Evolutionary conservation across 345 rosid species (phyloP), one percentile per base, ranked within the genome.

Genomic region (Eucalyptus marginata): DNA sequence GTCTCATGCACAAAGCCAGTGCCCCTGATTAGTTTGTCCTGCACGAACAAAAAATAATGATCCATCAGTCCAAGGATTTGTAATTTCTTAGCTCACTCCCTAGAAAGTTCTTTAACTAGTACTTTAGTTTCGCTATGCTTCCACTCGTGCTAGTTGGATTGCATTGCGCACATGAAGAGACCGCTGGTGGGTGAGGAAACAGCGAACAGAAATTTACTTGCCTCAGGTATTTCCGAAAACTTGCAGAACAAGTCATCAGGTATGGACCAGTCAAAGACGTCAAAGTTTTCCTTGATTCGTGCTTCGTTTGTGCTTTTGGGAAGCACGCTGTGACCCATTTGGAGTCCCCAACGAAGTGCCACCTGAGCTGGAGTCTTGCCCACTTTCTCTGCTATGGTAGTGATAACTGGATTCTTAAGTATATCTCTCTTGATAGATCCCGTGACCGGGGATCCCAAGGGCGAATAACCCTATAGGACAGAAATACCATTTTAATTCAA

Each of bases 291-390:
- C 93, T 94, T 95, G 92, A 97, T 94, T 94, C 99, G 92, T 25
- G 49, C 90, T 90, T 94, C 98, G 25, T 95, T 44, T 6, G 94
- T 94, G 89, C 99, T 96, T 90, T 96, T 97, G 6, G 99, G 99
- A 85, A 97, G 97, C 33, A 97, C 98, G 56, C 99, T 95, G 36
- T 96, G 95, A 49, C 99, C 99, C 95, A 91, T 94, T 91, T 96
- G 97, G 79, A 96, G 91, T 31, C 99, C 99, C 98, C 99, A 97
- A 44, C 97, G 96, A 20, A 96, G 89, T 18, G 96, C 96, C 87
- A 97, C 97, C 90, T 96, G 99, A 13, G 99, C 99, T 86, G 97
- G 95, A 86, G 96, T 94, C 93, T 95, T 97, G 80, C 97, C 93
- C 47, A 96, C 90, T 90, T 95, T 93, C 93, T 93, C 95, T 13